phyloP scores from a whole-genome alignment of 1,284 basidiomycete genomes.

The Tilletia caries region DNA sequence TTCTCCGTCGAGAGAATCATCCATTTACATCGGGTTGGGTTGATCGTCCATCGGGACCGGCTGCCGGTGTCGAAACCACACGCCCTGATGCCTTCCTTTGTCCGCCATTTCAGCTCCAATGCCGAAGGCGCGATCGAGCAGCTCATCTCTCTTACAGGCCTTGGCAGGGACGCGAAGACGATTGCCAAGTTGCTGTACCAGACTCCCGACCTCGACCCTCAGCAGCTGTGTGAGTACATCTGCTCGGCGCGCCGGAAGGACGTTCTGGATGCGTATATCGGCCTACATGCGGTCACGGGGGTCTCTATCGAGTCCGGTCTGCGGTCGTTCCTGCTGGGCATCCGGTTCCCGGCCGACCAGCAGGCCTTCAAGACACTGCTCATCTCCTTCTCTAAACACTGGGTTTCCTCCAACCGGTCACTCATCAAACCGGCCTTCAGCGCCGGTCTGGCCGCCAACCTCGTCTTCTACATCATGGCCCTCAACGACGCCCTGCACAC shows the following conservation, averaged over 20 bases:
- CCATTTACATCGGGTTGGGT: slow-evolving; percentile 31
- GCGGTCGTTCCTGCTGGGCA: slow-evolving; percentile 73
- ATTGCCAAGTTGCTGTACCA: slow-evolving; percentile 80
- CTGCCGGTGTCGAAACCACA: slow-evolving; percentile 25
- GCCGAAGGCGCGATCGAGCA: slow-evolving; percentile 56
- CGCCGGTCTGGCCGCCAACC: slow-evolving; percentile 56
- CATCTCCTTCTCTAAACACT: slow-evolving; percentile 73
- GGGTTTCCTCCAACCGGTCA: slow-evolving; percentile 75
- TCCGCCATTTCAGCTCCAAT: slow-evolving; percentile 66
- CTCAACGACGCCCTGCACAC: slow-evolving; percentile 63
- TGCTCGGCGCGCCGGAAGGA: slow-evolving; percentile 65
- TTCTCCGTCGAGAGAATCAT: slow-evolving; percentile 40
- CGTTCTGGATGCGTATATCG: slow-evolving; percentile 77
- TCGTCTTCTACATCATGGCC: slow-evolving; percentile 80
- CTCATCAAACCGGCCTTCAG: slow-evolving; percentile 39
- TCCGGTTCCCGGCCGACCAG: slow-evolving; percentile 69
- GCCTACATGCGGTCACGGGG: slow-evolving; percentile 76
- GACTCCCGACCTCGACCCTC: slow-evolving; percentile 76
- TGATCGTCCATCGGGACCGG: slow-evolving; percentile 30
- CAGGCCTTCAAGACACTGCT: slow-evolving; percentile 67
- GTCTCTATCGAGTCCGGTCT: slow-evolving; percentile 83
- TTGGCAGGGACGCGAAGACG: slow-evolving; percentile 55
- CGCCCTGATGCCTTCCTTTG: slow-evolving; percentile 59
- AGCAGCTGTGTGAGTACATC: slow-evolving; percentile 78
- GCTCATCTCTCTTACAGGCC: slow-evolving; percentile 56